A percentile compares a stretch with the other conserved stretches of the same genome.
Evolutionary conservation across 2,329 filamentous ascomycete genomes (phyloP).

Genomic region (Gnomoniopsis smithogilvyi): DNA sequence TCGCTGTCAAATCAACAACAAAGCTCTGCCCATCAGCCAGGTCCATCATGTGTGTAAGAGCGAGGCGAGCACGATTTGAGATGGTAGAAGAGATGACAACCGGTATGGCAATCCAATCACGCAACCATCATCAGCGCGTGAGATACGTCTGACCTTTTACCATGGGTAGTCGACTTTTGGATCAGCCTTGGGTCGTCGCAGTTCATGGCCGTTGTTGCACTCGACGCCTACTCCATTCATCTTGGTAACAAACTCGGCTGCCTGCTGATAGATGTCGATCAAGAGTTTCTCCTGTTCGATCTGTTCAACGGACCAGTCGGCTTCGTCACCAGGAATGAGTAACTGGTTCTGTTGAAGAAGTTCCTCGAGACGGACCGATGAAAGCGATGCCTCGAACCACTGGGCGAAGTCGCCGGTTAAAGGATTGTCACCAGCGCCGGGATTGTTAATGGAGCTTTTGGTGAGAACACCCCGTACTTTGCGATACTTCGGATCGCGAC

Average conservation of each 20-base stretch:
- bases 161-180: not conserved
- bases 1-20: no score
- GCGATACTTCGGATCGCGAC: not conserved
- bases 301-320: constrained; percentile 21
- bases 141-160: not conserved
- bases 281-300: constrained; percentile 20
- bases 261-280: constrained; percentile 22
- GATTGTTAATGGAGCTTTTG: not conserved
- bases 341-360: constrained; percentile 24
- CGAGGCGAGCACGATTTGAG: no score
- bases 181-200: not conserved
- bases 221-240: constrained; percentile 29
- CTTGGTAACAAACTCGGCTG: constrained; percentile 24
- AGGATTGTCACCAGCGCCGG: constrained; percentile 7
- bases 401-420: constrained; percentile 19
- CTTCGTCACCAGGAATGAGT: constrained; percentile 23
- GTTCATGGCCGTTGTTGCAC: constrained; percentile 5
- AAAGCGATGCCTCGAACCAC: constrained; percentile 30
- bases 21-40: no score
- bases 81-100: no score
- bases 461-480: not conserved
- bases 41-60: no score
- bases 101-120: no score
- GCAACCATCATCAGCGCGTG: not conserved
- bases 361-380: constrained; percentile 24